These are phyloP conservation scores for Trichoderma afroharzianum DNA, from an alignment of 2,329 filamentous ascomycete species.

Conservation along the genomic window DNA sequence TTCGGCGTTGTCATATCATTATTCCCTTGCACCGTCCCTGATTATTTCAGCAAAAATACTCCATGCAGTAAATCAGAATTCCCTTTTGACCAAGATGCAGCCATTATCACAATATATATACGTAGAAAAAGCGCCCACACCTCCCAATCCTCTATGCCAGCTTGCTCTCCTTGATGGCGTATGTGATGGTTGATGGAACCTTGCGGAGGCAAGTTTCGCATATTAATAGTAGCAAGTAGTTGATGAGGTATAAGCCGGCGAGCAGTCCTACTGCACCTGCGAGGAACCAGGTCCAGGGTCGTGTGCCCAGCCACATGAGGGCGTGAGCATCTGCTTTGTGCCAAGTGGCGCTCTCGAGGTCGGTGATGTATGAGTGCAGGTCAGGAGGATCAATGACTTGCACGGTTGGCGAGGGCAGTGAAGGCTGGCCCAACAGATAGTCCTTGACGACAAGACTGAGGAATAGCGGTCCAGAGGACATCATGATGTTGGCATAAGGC, in stretches of 20 bases:
- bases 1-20: neutral
- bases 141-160: neutral
- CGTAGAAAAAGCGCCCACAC: neutral
- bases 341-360: slow-evolving; percentile 10
- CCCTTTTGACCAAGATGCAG: neutral
- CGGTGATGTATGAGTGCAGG: neutral
- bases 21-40: neutral
- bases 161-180: slow-evolving; percentile 6
- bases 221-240: neutral
- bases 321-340: slow-evolving; percentile 8
- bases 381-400: neutral
- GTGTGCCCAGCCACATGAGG: slow-evolving; percentile 5
- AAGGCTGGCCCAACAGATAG: neutral
- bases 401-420: neutral
- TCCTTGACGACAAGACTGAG: slow-evolving; percentile 10
- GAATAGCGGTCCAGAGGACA: slow-evolving; percentile 8
- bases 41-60: neutral
- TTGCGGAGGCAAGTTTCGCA: neutral
- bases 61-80: neutral
- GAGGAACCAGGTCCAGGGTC: slow-evolving; percentile 7
- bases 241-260: neutral
- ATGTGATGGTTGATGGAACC: neutral
- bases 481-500: slow-evolving; percentile 14
- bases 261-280: neutral
- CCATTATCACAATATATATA: neutral